These are phyloP conservation scores for Volutella citrinella DNA, from an alignment of 2,329 filamentous ascomycete genomes.

Conservation along the genomic window DNA sequence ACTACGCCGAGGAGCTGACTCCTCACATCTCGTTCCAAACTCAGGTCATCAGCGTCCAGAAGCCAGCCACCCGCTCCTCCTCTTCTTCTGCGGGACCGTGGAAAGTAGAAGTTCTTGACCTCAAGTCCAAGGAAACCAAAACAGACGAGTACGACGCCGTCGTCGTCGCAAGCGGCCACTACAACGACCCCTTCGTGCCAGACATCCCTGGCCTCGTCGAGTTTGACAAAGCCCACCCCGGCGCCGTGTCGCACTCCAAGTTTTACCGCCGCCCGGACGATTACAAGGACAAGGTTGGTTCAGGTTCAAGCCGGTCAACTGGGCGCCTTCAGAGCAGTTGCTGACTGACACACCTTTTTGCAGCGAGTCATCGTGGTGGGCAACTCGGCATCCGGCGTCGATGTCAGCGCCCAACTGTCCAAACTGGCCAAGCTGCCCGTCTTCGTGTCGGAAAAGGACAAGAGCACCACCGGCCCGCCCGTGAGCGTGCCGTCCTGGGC, in stretches of 20 bases:
- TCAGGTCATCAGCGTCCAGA: slow-evolving; percentile 51
- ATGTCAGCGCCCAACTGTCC: slow-evolving; percentile 65
- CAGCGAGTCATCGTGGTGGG: slow-evolving; percentile 67
- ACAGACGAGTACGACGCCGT: slow-evolving; percentile 55
- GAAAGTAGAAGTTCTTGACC: slow-evolving; percentile 40
- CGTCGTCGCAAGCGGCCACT: slow-evolving; percentile 61
- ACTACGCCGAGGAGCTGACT: slow-evolving; percentile 59
- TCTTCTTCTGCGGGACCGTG: slow-evolving; percentile 28
- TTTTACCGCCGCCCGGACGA: slow-evolving; percentile 53
- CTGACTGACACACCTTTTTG: no score
- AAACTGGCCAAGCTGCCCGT: slow-evolving; percentile 51
- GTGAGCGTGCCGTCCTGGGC: slow-evolving; percentile 28
- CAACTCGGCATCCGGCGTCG: slow-evolving; percentile 68
- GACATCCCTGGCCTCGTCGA: slow-evolving; percentile 51
- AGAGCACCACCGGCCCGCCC: slow-evolving; percentile 19
- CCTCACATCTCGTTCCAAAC: slow-evolving; percentile 58
- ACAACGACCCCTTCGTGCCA: slow-evolving; percentile 58
- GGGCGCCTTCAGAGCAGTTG: no score
- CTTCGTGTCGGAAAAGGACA: slow-evolving; percentile 49
- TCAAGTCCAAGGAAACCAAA: slow-evolving; percentile 21
- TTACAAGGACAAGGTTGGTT: slow-evolving; percentile 29
- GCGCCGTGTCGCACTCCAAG: slow-evolving; percentile 61
- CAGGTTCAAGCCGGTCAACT: no score
- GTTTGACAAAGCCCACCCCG: slow-evolving; percentile 50
- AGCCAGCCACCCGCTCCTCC: no score